Conservation (phyloP, 2,329 filamentous ascomycete species). For the Fusarium sp. region DNA sequence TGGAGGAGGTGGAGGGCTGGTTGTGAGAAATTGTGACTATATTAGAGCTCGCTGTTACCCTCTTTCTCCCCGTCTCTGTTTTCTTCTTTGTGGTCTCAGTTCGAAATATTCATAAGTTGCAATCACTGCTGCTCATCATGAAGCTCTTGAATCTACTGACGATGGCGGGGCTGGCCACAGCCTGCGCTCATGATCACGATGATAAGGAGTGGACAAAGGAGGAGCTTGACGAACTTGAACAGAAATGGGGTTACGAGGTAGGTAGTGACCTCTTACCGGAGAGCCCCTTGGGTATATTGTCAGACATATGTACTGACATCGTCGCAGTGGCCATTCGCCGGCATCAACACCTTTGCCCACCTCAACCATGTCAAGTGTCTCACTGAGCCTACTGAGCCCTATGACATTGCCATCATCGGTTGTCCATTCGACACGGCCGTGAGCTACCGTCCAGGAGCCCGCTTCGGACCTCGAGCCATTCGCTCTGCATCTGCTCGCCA, state of each 20-base stretch:
- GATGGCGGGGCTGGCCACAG: constrained; percentile 45
- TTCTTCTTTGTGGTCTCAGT: not conserved
- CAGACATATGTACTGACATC: constrained; percentile 13
- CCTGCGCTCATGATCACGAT: constrained; percentile 52
- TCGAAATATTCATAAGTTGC: not conserved
- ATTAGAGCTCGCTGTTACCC: constrained; percentile 27
- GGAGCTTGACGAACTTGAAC: constrained; percentile 65
- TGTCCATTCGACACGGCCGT: constrained; percentile 82
- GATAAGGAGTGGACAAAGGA: constrained; percentile 63
- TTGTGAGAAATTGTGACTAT: constrained; percentile 24
- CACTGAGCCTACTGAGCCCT: constrained; percentile 71
- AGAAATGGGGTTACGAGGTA: constrained; percentile 71
- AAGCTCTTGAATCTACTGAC: constrained; percentile 49
- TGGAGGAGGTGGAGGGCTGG: constrained; percentile 20
- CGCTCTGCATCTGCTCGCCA: constrained; percentile 86
- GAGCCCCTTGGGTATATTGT: not conserved
- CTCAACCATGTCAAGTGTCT: constrained; percentile 77
- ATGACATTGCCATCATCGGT: constrained; percentile 79
- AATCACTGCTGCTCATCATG: constrained; percentile 40
- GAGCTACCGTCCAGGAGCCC: constrained; percentile 71
- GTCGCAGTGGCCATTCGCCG: constrained; percentile 68
- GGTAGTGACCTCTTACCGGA: constrained; percentile 36
- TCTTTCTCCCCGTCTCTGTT: constrained; percentile 1
- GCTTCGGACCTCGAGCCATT: constrained; percentile 90
- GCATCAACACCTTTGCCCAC: constrained; percentile 82